Conservation (phyloP, 306 rosid genomes). For the Coriaria nepalensis region DNA sequence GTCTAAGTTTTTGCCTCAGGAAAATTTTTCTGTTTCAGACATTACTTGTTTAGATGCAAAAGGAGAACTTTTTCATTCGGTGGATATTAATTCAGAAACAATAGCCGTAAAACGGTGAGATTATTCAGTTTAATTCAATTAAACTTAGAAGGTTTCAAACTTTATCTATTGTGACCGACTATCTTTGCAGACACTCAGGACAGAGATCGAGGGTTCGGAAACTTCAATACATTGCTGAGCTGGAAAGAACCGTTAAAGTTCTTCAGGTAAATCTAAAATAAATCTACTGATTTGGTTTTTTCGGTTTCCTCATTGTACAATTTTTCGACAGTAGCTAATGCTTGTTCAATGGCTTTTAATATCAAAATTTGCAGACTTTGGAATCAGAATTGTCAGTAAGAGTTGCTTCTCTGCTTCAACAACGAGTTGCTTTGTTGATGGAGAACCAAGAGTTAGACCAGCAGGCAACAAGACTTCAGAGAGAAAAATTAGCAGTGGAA, state of each 20-base stretch:
- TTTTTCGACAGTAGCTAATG: conserved; percentile 7
- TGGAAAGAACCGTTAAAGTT: conserved; percentile 30
- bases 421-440: conserved; percentile 28
- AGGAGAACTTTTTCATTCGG: conserved; percentile 4
- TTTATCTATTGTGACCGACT: too few relatives aligned
- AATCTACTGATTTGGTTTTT: neutral
- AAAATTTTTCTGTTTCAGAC: conserved; percentile 9
- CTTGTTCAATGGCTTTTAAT: neutral
- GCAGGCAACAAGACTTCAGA: conserved; percentile 25
- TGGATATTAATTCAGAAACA: conserved; percentile 18
- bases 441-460: conserved; percentile 31
- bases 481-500: conserved; percentile 23
- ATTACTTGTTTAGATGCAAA: conserved; percentile 7
- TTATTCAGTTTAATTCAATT: neutral
- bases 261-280: conserved; percentile 21
- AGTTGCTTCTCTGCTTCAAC: conserved; percentile 31
- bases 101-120: conserved; percentile 27
- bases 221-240: conserved; percentile 37
- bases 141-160: too few relatives aligned
- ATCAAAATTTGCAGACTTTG: conserved; percentile 18
- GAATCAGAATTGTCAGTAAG: conserved; percentile 24
- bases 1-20: conserved; percentile 26
- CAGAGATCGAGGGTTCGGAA: conserved; percentile 44
- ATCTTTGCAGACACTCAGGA: conserved; percentile 30
- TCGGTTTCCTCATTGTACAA: neutral